phyloP scores from a whole-genome alignment of 345 rosid species.

The Camelina sativa region DNA sequence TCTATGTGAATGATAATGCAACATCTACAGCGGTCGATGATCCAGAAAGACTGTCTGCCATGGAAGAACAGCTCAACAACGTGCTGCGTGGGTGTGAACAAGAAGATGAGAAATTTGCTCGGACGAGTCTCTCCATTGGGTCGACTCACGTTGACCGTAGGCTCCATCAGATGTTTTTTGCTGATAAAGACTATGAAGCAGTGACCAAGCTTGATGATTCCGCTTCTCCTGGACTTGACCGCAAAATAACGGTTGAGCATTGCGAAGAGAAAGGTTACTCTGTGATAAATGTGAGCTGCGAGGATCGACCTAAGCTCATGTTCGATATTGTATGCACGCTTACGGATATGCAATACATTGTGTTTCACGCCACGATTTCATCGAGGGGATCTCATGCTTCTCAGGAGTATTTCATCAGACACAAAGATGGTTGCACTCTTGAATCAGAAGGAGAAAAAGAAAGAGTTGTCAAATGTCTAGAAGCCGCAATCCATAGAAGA shows the following conservation, averaged over 20 bases:
- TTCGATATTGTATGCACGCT: constrained; percentile 96
- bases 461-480: constrained; percentile 82
- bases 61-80: constrained; percentile 85
- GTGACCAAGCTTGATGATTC: constrained; percentile 48
- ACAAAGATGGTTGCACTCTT: constrained; percentile 89
- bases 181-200: constrained; percentile 88
- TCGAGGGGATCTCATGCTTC: constrained; percentile 79
- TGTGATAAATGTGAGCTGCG: constrained; percentile 69
- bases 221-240: constrained; percentile 50
- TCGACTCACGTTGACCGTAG: constrained; percentile 86
- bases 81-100: constrained; percentile 70
- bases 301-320: constrained; percentile 87
- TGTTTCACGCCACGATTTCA: constrained; percentile 81
- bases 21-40: constrained; percentile 66
- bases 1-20: constrained; percentile 73
- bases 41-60: constrained; percentile 56
- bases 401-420: constrained; percentile 93
- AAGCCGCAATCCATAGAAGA: constrained; percentile 89
- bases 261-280: constrained; percentile 88
- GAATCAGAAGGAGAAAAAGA: constrained; percentile 86
- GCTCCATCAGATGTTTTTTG: constrained; percentile 94
- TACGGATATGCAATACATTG: constrained; percentile 96
- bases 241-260: constrained; percentile 65
- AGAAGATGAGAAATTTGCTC: constrained; percentile 61
- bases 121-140: constrained; percentile 81